Evolutionary conservation across 2,329 filamentous ascomycete genomes (phyloP).

Genomic region (Sordariomycetes sp.): DNA sequence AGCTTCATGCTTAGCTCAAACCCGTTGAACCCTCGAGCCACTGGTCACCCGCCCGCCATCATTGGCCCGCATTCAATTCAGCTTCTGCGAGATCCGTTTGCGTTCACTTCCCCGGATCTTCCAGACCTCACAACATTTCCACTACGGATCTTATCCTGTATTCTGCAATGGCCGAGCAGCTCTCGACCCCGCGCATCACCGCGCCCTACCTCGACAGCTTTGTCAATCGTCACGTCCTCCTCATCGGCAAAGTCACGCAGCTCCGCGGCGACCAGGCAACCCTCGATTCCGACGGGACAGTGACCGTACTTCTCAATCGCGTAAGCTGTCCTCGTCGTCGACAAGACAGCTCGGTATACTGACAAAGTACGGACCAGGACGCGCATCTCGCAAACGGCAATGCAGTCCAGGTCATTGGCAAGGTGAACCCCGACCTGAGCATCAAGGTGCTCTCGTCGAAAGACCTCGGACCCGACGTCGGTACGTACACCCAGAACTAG

Average conservation of each 20-base stretch:
- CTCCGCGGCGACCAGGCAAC: slow-evolving; percentile 72
- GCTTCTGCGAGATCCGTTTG: no score
- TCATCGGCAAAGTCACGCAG: slow-evolving; percentile 78
- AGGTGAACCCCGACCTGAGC: slow-evolving; percentile 64
- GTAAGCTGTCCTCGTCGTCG: slow-evolving; percentile 30
- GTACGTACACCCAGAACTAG: slow-evolving; percentile 50
- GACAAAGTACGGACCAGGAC: slow-evolving; percentile 45
- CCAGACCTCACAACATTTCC: no score
- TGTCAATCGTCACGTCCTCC: slow-evolving; percentile 64
- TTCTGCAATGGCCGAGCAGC: slow-evolving; percentile 61
- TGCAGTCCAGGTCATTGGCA: slow-evolving; percentile 69
- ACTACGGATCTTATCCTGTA: no score
- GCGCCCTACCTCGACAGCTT: slow-evolving; percentile 72
- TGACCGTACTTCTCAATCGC: slow-evolving; percentile 66
- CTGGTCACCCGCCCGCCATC: no score
- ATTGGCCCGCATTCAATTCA: no score
- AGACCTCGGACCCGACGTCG: slow-evolving; percentile 60
- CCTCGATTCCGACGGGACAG: slow-evolving; percentile 70
- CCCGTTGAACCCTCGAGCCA: no score
- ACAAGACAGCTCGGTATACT: no score
- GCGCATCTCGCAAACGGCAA: slow-evolving; percentile 60
- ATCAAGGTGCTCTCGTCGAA: slow-evolving; percentile 61
- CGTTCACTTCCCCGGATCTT: no score
- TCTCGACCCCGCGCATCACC: slow-evolving; percentile 70
- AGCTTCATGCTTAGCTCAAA: no score